These are phyloP conservation scores for Globisporangium nagaii DNA, from an alignment of 352 stramenopile species.

Conservation along the genomic window DNA sequence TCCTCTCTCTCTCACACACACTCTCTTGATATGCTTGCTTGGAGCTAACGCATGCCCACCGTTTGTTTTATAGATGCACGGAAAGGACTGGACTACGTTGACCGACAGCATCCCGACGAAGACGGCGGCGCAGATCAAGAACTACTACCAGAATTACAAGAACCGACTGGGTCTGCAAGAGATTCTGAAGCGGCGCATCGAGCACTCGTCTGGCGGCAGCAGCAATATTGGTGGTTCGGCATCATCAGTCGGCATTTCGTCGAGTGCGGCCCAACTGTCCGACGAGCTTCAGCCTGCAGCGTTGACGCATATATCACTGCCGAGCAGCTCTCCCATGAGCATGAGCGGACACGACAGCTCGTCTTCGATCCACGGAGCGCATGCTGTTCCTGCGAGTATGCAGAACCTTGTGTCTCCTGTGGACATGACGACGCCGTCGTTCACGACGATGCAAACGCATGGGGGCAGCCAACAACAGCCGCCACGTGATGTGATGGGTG, in stretches of 20 bases:
- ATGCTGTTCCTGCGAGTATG: constrained; percentile 4
- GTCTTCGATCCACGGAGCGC: not conserved
- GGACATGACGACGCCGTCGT: constrained; percentile 14
- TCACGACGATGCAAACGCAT: constrained; percentile 30
- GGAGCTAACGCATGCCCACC: not conserved
- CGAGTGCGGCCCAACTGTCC: not conserved
- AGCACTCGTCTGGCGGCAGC: constrained; percentile 18
- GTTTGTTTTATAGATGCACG: constrained; percentile 46
- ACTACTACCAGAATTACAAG: constrained; percentile 94
- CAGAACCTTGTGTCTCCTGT: constrained; percentile 1
- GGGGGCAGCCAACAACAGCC: constrained; percentile 21
- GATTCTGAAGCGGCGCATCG: constrained; percentile 77
- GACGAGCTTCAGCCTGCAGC: constrained; percentile 11
- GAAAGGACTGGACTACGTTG: constrained; percentile 86
- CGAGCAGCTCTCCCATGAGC: not conserved
- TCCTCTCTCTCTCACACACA: not conserved
- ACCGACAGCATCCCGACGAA: constrained; percentile 87
- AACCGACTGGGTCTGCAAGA: constrained; percentile 86
- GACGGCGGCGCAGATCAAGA: constrained; percentile 88
- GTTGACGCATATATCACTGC: constrained; percentile 1
- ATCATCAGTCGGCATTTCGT: not conserved
- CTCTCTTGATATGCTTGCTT: constrained; percentile 1
- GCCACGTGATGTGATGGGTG: constrained; percentile 37
- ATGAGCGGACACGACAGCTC: not conserved
- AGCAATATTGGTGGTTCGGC: constrained; percentile 6